Evolutionary conservation across 768 basidiomycete genomes (phyloP), one percentile per base, ranked within the genome.

Genomic region (Tephrocybe rancida): DNA sequence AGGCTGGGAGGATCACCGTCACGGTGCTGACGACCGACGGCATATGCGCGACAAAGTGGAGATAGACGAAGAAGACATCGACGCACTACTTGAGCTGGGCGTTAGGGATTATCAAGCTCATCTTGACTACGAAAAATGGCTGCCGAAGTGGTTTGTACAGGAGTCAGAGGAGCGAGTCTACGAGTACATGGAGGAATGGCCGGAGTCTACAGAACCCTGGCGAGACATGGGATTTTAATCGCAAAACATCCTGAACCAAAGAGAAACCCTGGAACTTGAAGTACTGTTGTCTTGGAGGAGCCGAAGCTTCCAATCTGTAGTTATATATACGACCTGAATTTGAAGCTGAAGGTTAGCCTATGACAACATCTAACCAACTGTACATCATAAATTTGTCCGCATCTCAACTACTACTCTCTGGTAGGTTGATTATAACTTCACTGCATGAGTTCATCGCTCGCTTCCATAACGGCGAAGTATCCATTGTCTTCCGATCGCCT

Each of bases 401-500:
- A 32, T 7, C 6, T 13, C 13, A 13, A 32, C 13, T 13, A 32
- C 13, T 32, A 32, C 16, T 37, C 35, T 37, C 43, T 14, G 57
- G 53, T 24, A 48, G 21, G 7, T 48, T 27, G 8, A 58, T 46
- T 37, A 9, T 47, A 32, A 72, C 68, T 38, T 73, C 67, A 2
- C 60, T 60, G 50, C 76, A 79, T 6, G 73, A 67, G 16, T 71
- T 64, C 50, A 81, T 57, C 0, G 86, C 85, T 46, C 80, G 66
- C 59, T 72, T 76, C 86, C 85, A 87, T 18, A 84, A 61, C 24
- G 61, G 55, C 22, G 75, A 75, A 32, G 58, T 66, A 5, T 62
- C 69, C 71, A 87, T 69, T 8, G 85, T 87, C 1, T 60, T 64
- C 25, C 69, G 68, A 63, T 86, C 78, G 0, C 86, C 86, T n/a